phyloP scores from a whole-genome alignment of 2,329 filamentous ascomycete genomes.

The Rutstroemia sp. region DNA sequence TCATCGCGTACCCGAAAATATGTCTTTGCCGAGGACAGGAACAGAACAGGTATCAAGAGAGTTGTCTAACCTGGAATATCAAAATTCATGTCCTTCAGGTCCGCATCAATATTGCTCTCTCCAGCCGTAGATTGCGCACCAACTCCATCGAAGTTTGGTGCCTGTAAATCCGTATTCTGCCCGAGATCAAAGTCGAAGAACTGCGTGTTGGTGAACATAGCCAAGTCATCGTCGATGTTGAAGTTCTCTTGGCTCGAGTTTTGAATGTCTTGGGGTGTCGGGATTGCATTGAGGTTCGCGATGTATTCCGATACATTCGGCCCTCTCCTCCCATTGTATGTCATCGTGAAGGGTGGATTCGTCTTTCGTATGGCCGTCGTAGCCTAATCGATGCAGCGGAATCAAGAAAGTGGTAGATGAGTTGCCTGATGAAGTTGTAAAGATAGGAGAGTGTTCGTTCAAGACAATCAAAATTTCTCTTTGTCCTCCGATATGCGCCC shows the following conservation, averaged over 20 bases:
- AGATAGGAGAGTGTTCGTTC: background rate
- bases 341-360: conserved; percentile 50
- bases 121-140: conserved; percentile 2
- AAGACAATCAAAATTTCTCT: background rate
- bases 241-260: conserved; percentile 46
- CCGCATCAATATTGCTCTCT: conserved; percentile 9
- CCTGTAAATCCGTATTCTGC: conserved; percentile 50
- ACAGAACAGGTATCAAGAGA: background rate
- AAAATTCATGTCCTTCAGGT: conserved; percentile 18
- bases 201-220: conserved; percentile 74
- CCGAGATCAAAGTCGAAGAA: conserved; percentile 73
- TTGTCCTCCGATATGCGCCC: conserved; percentile 6
- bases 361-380: background rate
- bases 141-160: conserved; percentile 15
- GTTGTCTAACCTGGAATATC: conserved; percentile 6
- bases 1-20: too few relatives aligned
- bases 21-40: too few relatives aligned
- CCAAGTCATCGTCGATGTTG: conserved; percentile 63
- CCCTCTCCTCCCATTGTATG: conserved; percentile 67
- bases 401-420: background rate
- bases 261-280: conserved; percentile 52
- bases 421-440: background rate
- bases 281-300: conserved; percentile 71
- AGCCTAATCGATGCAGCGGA: background rate
- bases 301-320: conserved; percentile 89